A percentile compares a stretch with the other conserved stretches of the same genome.
phyloP scores from a whole-genome alignment of 2,329 filamentous ascomycete genomes.

The Harringtonia lauricola region DNA sequence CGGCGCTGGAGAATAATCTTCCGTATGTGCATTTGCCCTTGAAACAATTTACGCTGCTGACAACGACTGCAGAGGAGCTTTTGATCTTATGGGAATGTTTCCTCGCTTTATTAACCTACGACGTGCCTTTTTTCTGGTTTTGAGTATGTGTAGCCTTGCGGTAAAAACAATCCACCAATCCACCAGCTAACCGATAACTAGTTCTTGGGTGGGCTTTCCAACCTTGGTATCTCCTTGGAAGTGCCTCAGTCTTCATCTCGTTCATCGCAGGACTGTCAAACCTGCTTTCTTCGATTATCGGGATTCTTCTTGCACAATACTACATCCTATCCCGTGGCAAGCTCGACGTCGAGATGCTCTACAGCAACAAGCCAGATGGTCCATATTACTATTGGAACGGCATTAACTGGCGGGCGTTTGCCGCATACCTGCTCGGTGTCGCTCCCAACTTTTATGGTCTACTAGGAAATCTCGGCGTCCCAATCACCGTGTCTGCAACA shows the following conservation, averaged over 20 bases:
- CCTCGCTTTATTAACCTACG: slow-evolving; percentile 28
- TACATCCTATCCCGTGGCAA: slow-evolving; percentile 26
- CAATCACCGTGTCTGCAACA: neutral
- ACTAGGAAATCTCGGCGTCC: slow-evolving; percentile 11
- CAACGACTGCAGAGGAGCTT: slow-evolving; percentile 11
- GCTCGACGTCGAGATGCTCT: slow-evolving; percentile 23
- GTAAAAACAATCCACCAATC: too few species aligned
- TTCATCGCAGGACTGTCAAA: slow-evolving; percentile 30
- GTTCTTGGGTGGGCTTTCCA: neutral
- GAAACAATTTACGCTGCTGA: slow-evolving; percentile 15
- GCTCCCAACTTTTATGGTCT: slow-evolving; percentile 29
- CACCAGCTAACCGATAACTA: neutral
- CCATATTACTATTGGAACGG: slow-evolving; percentile 11
- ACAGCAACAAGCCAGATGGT: neutral
- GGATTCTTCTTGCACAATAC: slow-evolving; percentile 30
- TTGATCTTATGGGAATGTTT: slow-evolving; percentile 15
- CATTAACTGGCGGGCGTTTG: slow-evolving; percentile 10
- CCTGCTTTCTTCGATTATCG: slow-evolving; percentile 28
- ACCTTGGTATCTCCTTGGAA: slow-evolving; percentile 12
- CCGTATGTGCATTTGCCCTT: slow-evolving; percentile 7
- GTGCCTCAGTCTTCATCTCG: slow-evolving; percentile 24
- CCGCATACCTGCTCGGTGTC: slow-evolving; percentile 20
- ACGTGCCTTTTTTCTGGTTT: slow-evolving; percentile 24
- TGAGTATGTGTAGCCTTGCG: neutral
- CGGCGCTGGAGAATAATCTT: slow-evolving; percentile 7